A percentile compares a stretch with the other conserved stretches of the same genome.
These are phyloP conservation scores for Phaeosphaeriaceae sp. DNA, from an alignment of 2,329 filamentous ascomycete genomes.

Conservation along the genomic window DNA sequence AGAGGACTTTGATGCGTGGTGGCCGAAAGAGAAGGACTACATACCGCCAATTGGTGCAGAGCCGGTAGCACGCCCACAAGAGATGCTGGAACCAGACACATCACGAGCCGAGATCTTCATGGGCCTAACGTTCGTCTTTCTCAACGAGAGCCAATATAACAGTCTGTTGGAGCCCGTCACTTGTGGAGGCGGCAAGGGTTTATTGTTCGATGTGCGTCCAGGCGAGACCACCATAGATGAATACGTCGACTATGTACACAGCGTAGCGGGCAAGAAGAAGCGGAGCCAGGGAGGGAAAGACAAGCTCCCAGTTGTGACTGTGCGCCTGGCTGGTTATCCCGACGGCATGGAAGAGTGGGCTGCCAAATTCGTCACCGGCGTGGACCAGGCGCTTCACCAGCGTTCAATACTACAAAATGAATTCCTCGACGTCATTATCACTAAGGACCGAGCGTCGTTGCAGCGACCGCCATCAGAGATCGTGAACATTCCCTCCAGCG, in stretches of 20 bases:
- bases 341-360: slow-evolving; percentile 69
- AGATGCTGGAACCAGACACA: slow-evolving; percentile 75
- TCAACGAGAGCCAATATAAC: slow-evolving; percentile 76
- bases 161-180: slow-evolving; percentile 77
- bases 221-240: slow-evolving; percentile 74
- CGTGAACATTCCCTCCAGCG: slow-evolving; percentile 23
- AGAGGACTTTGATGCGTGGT: slow-evolving; percentile 76
- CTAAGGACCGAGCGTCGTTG: slow-evolving; percentile 76
- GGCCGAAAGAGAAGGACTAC: slow-evolving; percentile 76
- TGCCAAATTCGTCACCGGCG: slow-evolving; percentile 69
- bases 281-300: slow-evolving; percentile 68
- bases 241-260: slow-evolving; percentile 78
- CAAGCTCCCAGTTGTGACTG: slow-evolving; percentile 77
- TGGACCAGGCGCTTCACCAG: slow-evolving; percentile 78
- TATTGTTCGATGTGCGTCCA: slow-evolving; percentile 68
- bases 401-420: slow-evolving; percentile 87
- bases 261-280: slow-evolving; percentile 76
- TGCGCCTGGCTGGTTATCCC: slow-evolving; percentile 66
- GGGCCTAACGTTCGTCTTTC: slow-evolving; percentile 88
- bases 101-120: slow-evolving; percentile 76
- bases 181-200: slow-evolving; percentile 81
- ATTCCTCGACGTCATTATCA: slow-evolving; percentile 87
- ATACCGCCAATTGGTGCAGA: slow-evolving; percentile 80
- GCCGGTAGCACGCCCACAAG: slow-evolving; percentile 69
- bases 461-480: slow-evolving; percentile 67